Evolutionary conservation across 1,284 basidiomycete species (phyloP), one percentile per base, ranked within the genome.

Genomic region (Ustilago cynodontis): DNA sequence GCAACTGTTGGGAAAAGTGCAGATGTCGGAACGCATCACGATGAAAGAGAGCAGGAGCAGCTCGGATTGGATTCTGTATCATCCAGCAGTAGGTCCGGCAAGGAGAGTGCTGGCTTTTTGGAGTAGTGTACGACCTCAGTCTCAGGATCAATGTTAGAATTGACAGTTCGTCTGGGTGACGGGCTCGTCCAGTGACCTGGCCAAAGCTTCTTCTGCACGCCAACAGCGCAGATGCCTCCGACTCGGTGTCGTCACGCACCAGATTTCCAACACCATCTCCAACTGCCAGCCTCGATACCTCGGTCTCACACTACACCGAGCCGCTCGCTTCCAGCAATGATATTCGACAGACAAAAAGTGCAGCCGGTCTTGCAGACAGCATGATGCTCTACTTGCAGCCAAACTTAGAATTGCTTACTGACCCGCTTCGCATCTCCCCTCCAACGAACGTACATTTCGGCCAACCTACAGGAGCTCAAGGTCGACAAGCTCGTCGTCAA

Each of bases 401-500:
- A 31, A 11, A 43, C 6, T 13, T n/a, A 10, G 39, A 43, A 28
- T n/a, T 14, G 22, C 10, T 14, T 59, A 59, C 57, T 63, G 53
- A 57, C 61, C 45, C 11, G 2, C 57, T 43, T n/a, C 18, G 26
- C 18, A 31, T 11, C 26, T 29, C 35, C 14, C 13, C 39, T 9
- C 51, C 24, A 14, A 47, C 13, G 31, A 47, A 20, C n/a, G 2
- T 28, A n/a, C 14, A 45, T n/a, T 53, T 16, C 31, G 28, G 37
- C 33, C 39, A n/a, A 28, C 11, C 22, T 26, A 72, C 77, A 92
- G 90, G 95, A 98, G 90, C 93, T 94, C 85, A 91, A 91, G 85
- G 95, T 98, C 87, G 95, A 98, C 90, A 98, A 99, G 91, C 93
- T 99, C 87, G 95, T 98, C 89, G 95, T 99, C 91, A 99, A 99